Percentiles rank a stretch among this genome's conserved stretches.
Evolutionary conservation across 192 early-diverging fungal genomes (phyloP).

Genomic region (Backusella westeae): DNA sequence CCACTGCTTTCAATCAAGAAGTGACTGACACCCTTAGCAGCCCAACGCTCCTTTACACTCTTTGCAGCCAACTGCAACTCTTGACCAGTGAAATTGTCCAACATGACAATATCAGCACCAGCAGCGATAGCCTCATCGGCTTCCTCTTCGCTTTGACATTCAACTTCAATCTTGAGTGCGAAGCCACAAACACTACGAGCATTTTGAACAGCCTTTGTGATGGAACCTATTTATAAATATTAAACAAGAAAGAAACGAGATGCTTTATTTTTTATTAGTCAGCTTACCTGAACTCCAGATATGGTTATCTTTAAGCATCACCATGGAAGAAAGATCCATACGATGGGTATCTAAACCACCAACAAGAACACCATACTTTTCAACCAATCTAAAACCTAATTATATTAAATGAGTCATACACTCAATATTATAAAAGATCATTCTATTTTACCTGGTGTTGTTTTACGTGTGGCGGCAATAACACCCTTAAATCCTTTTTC

Average conservation of each 20-base stretch:
- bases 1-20: conserved; percentile 93
- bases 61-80: conserved; percentile 62
- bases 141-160: conserved; percentile 89
- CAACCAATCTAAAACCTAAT: conserved; percentile 90
- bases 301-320: conserved; percentile 99
- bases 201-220: conserved; percentile 82
- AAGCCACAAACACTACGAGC: conserved; percentile 87
- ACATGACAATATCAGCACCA: conserved; percentile 97
- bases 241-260: not conserved
- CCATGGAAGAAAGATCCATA: conserved; percentile 94
- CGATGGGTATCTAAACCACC: conserved; percentile 98
- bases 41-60: conserved; percentile 76
- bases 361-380: conserved; percentile 97
- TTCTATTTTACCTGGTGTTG: conserved; percentile 76
- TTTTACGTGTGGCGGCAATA: conserved; percentile 96
- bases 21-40: conserved; percentile 50
- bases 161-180: conserved; percentile 95
- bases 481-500: conserved; percentile 74
- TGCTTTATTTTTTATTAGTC: not conserved
- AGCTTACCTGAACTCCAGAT: conserved; percentile 80
- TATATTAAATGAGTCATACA: not conserved
- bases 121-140: conserved; percentile 95
- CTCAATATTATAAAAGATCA: not conserved
- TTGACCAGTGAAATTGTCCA: conserved; percentile 89
- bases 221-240: conserved; percentile 61